Percentiles rank a stretch among this genome's conserved stretches.
phyloP scores from a whole-genome alignment of 1,139 yeast genomes.

The Candida dubliniensis region DNA sequence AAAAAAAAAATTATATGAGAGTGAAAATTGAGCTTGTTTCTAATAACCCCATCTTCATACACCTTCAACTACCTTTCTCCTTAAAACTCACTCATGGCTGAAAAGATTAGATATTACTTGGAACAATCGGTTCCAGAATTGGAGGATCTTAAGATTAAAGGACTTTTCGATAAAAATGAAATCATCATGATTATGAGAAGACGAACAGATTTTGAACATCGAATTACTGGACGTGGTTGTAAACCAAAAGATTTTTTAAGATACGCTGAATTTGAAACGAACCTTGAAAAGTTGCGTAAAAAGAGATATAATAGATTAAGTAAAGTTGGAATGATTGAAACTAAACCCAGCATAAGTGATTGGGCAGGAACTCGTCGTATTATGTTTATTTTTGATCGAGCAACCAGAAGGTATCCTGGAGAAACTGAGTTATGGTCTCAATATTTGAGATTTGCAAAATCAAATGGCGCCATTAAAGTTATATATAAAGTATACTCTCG shows the following conservation, averaged over 20 bases:
- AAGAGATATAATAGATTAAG: constrained; percentile 69
- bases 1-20: not conserved
- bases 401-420: constrained; percentile 75
- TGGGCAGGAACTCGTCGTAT: constrained; percentile 88
- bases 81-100: constrained; percentile 49
- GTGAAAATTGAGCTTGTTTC: too few relatives aligned
- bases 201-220: constrained; percentile 93
- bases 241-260: constrained; percentile 73
- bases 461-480: constrained; percentile 71
- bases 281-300: constrained; percentile 73
- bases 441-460: constrained; percentile 72
- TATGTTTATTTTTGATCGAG: constrained; percentile 81
- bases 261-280: constrained; percentile 80
- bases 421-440: constrained; percentile 77
- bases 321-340: constrained; percentile 49
- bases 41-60: not conserved
- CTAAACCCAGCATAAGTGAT: constrained; percentile 68
- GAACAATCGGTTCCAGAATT: constrained; percentile 91
- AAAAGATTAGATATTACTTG: constrained; percentile 72
- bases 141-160: constrained; percentile 80
- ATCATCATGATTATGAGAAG: constrained; percentile 85
- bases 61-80: constrained; percentile 1
- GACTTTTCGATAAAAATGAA: constrained; percentile 78
- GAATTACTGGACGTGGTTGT: constrained; percentile 82
- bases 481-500: constrained; percentile 81